These are phyloP conservation scores for Cytospora piceicola DNA, from an alignment of 2,329 filamentous ascomycete species.

Conservation along the genomic window DNA sequence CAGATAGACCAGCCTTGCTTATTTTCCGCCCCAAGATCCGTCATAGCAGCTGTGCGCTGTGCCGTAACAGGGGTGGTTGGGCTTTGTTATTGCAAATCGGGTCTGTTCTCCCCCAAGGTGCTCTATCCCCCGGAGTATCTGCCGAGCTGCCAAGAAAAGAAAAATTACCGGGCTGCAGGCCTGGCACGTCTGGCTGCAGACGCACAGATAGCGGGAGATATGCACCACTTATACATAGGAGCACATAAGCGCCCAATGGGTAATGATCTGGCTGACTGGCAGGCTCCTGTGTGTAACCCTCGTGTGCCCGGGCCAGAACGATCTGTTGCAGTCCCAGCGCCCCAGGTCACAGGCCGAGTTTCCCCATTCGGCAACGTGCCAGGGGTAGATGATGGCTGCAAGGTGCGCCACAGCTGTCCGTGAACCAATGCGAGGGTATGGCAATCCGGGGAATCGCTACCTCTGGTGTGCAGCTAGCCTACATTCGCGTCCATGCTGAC, in stretches of 20 bases:
- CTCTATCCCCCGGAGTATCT: not conserved
- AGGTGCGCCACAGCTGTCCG: not conserved
- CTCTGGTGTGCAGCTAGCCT: not conserved
- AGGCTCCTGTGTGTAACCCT: not conserved
- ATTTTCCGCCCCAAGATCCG: not conserved
- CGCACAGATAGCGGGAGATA: not conserved
- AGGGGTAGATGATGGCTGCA: not conserved
- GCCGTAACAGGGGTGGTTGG: too few species aligned
- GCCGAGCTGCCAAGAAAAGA: not conserved
- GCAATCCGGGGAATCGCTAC: not conserved
- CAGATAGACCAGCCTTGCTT: not conserved
- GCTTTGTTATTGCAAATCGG: not conserved
- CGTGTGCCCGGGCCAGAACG: not conserved
- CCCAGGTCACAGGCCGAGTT: not conserved
- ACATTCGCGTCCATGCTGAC: not conserved
- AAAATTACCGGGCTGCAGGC: not conserved
- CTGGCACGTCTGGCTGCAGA: not conserved
- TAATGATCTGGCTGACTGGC: not conserved
- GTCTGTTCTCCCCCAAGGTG: not conserved
- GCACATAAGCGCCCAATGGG: not conserved
- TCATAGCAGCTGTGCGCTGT: not conserved
- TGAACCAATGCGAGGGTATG: conserved; percentile 2
- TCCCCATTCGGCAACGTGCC: not conserved
- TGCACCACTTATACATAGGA: not conserved
- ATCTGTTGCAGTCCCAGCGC: not conserved